Conservation (phyloP, 768 basidiomycete genomes). For the Russula compacta region DNA sequence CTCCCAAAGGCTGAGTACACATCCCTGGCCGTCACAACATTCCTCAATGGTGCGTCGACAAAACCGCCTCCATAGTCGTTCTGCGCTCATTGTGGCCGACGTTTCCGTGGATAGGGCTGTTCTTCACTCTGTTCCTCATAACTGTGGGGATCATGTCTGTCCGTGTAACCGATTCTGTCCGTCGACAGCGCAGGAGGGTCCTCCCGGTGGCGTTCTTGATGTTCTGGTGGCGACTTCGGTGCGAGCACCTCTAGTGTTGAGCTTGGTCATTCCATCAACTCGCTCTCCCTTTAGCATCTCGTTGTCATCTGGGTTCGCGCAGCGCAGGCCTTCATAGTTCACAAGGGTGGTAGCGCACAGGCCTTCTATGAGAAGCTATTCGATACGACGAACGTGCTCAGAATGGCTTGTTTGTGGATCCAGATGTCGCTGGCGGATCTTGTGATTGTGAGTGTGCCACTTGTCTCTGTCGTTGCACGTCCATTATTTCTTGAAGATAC, state of each 20-base stretch:
- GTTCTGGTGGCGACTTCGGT: conserved; percentile 4
- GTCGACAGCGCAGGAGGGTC: not conserved
- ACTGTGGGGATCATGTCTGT: not conserved
- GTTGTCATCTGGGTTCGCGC: conserved; percentile 2
- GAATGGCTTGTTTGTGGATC: not conserved
- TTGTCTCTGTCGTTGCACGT: not conserved
- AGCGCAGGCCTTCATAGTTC: not conserved
- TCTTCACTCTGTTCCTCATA: conserved; percentile 1
- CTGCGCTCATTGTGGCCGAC: not conserved
- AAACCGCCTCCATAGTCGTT: not conserved
- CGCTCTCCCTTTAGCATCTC: not conserved
- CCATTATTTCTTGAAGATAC: not conserved
- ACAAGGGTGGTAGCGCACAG: not conserved
- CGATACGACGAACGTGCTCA: not conserved
- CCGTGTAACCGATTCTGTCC: not conserved
- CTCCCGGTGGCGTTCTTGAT: not conserved
- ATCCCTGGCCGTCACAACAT: not conserved
- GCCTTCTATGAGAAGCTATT: not conserved
- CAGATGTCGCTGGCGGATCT: not conserved
- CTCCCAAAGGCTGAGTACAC: not conserved
- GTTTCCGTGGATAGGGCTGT: not conserved
- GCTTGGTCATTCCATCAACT: not conserved
- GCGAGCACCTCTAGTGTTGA: not conserved
- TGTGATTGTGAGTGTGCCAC: not conserved
- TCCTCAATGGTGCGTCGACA: conserved; percentile 1